Evolutionary conservation across 768 basidiomycete species (phyloP), one percentile per base, ranked within the genome.

Genomic region (Megacollybia marginata): DNA sequence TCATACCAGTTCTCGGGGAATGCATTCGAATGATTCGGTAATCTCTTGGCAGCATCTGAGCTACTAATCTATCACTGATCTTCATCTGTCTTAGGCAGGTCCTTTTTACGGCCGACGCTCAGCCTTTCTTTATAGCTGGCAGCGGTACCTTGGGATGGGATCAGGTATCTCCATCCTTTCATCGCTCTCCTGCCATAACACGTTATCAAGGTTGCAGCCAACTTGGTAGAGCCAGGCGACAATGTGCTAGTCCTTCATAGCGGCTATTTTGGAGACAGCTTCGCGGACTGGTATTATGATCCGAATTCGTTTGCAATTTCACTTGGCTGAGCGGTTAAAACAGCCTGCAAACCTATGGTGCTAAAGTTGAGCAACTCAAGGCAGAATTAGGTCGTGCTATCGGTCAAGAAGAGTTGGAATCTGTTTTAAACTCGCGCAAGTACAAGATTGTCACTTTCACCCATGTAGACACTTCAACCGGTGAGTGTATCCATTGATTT

Each of bases 81-180:
- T 28, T 28, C 23, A 2, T 6, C 23, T 6, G 6, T 6, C 23
- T 28, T 54, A 85, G 88, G 53, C 71, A 88, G 48, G 83, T 97
- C 7, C 67, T 98, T 18, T 83, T 82, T 62, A 85, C 95, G 31
- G 76, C 80, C 48, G 69, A 73, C 19, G 88, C 77, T 0, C 96
- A 98, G 61, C 91, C 92, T 0, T 92, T 99, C 74, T 69, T 99
- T 58, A 87, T 98, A 54, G 84, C 93, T 23, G 96, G 96, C 1
- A 89, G 85, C 48, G 96, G 96, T 13, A 98, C 96, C 2, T 75
- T 99, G 33, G 96, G 96, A 28, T 98, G 94, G 93, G 94, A 97
- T 65, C 88, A 91, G 79, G 88, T 61, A 18, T 42, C 34, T 32
- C 40, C 18, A 44, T 10, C 10, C 28, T 20, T 46, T 23, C 48